Evolutionary conservation across 1,284 basidiomycete genomes (phyloP), one percentile per base, ranked within the genome.

Genomic region (Mycosarcoma mackinlayi): DNA sequence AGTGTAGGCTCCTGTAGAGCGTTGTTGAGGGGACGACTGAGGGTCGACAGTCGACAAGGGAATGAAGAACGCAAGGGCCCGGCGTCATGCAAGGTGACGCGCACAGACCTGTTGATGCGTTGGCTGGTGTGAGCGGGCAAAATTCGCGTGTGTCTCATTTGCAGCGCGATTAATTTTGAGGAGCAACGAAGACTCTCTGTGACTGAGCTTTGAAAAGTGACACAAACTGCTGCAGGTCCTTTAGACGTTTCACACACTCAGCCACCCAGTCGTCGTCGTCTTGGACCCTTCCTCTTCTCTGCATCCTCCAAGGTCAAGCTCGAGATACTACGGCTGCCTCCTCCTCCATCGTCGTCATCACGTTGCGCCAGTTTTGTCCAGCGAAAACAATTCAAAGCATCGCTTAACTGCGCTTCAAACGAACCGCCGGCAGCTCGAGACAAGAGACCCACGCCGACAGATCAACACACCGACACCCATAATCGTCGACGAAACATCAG

Each of bases 31-130:
- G n/a, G n/a, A n/a, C n/a, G n/a, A n/a, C n/a, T n/a, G n/a, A n/a
- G n/a, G n/a, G n/a, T n/a, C n/a, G n/a, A n/a, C n/a, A n/a, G n/a
- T n/a, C n/a, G n/a, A n/a, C n/a, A n/a, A n/a, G 44, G 38, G 30
- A 41, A 42, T 18, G 31, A 40, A 34, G 39, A 31, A 21, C 25
- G 31, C 6, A 34, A 46, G 33, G 18, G 18, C 21, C 24, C 5
- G 41, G 34, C 50, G 30, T 33, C 48, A 48, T 28, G 46, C 47
- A 50, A n/a, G 8, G 49, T 63, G 61, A 57, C 49, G 61, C 61
- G 61, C 61, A 64, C 61, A 57, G 61, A 64, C 61, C 60, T 35
- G 28, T 23, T 28, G 24, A 11, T 27, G 34, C 34, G 38, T 45
- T 31, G 25, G 39, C 40, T 35, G 38, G 16, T 13, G 31, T 25